Evolutionary conservation across 768 basidiomycete species (phyloP).

Genomic region (Chalciporus piperatus): DNA sequence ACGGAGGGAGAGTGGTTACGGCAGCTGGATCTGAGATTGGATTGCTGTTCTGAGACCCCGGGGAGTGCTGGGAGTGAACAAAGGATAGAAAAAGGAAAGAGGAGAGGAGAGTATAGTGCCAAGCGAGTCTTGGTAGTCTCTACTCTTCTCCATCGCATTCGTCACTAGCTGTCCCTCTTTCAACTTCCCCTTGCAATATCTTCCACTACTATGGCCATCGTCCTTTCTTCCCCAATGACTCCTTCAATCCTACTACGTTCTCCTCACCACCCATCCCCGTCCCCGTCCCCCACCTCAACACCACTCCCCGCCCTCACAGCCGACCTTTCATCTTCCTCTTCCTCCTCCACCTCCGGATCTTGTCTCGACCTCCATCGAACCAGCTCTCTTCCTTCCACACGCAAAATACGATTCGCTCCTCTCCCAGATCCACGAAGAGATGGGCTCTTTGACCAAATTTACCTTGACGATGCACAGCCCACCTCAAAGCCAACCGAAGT

Average conservation of each 20-base stretch:
- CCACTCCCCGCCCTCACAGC: slow-evolving; percentile 15
- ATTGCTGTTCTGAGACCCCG: slow-evolving; percentile 15
- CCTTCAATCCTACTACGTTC: slow-evolving; percentile 23
- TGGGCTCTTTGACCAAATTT: slow-evolving; percentile 22
- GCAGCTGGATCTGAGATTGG: slow-evolving; percentile 17
- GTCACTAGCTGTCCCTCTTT: not conserved
- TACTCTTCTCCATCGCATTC: too few species aligned
- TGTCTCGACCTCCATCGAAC: slow-evolving; percentile 13
- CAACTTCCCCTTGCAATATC: not conserved
- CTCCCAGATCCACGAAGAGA: slow-evolving; percentile 72
- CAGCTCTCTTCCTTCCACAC: slow-evolving; percentile 13
- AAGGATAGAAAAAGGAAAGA: slow-evolving; percentile 14
- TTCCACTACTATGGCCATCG: slow-evolving; percentile 9
- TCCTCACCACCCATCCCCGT: not conserved
- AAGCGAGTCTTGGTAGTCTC: too few species aligned
- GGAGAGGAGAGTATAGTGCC: not conserved
- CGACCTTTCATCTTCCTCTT: slow-evolving; percentile 16
- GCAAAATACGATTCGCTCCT: slow-evolving; percentile 76
- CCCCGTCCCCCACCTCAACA: slow-evolving; percentile 6
- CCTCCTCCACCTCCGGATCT: slow-evolving; percentile 20
- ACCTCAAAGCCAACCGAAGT: slow-evolving; percentile 2
- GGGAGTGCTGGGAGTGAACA: slow-evolving; percentile 9
- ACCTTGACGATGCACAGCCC: slow-evolving; percentile 25
- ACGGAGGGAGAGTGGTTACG: not conserved
- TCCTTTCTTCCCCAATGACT: slow-evolving; percentile 13